Evolutionary conservation across 768 basidiomycete genomes (phyloP), one percentile per base, ranked within the genome.

Genomic region (Gloeopeniophorella convolvens): DNA sequence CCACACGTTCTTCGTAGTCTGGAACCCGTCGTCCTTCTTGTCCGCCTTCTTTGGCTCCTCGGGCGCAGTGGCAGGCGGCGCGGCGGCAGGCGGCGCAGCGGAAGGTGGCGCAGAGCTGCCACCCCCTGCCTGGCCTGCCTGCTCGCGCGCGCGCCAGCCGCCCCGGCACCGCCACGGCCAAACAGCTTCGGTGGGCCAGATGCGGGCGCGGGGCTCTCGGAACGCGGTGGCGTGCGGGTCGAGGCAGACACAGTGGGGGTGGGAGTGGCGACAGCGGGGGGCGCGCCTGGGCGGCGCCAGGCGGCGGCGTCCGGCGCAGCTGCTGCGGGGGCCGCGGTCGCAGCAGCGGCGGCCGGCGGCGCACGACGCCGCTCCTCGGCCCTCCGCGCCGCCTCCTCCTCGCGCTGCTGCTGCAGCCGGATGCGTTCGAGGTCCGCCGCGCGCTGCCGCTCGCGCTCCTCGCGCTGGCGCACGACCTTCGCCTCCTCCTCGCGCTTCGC

Each of bases 1-100:
- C 68, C 65, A 73, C 65, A 74, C 33, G 66, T 66, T 43, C 58
- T 63, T 63, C 70, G 83, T 81, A 21, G 79, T 72, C 66, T 82
- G 79, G 74, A 88, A 88, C 3, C 87, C 85, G 59, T 89, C 86
- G 3, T 79, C 72, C 59, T 71, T 76, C 57, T 68, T 69, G 5
- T 62, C 42, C 43, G 77, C 75, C 45, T 76, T 72, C 56, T 66
- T 68, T 2, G 59, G 37, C 4, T 60, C 44, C 4, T 24, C 41
- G 1, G 34, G 24, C 11, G 42, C 36, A 13, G 15, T 36, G 0
- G 46, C 10, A 9, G 47, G 11, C 4, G 48, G 56, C 10, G 66
- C 60, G 0, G 72, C 69, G 35, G 75, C 70, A 10, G 76, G 68
- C 13, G 65, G 60, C 28, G 70, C 55, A 8, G 70, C 58, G 1